phyloP scores from a whole-genome alignment of 139 green algal genomes.

The Chlamydomonas schloesseri region DNA sequence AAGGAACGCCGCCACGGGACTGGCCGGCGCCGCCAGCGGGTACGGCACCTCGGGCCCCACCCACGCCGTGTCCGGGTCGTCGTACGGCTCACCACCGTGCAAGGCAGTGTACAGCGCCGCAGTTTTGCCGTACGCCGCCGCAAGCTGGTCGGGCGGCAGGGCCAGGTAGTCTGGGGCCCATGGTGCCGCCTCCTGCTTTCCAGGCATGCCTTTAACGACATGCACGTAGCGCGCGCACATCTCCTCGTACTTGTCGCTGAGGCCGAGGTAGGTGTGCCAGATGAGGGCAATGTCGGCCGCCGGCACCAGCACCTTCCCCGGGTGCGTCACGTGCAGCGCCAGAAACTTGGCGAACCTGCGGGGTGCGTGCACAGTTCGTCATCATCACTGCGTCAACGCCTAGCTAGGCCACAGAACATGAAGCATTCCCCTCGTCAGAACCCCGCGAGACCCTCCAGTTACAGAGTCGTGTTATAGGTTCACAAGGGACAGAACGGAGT shows the following conservation, averaged over 20 bases:
- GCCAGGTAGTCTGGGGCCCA: neutral
- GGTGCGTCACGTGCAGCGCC: neutral
- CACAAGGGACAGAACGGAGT: too few species aligned
- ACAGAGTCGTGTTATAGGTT: too few species aligned
- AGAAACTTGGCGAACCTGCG: neutral
- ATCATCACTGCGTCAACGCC: too few species aligned
- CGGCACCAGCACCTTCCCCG: neutral
- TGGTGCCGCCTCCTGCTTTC: too few species aligned
- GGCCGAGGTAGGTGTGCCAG: neutral
- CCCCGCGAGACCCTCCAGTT: too few species aligned
- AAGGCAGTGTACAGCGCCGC: neutral
- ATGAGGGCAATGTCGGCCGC: conserved; percentile 11
- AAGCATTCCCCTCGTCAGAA: too few species aligned
- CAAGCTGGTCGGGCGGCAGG: neutral
- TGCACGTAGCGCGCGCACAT: neutral
- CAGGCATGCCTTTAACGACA: neutral
- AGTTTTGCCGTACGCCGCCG: neutral
- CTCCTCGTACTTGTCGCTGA: neutral
- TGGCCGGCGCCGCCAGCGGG: neutral
- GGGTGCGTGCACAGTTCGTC: too few species aligned
- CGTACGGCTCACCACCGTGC: neutral
- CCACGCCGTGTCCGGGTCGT: neutral
- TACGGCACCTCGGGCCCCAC: neutral
- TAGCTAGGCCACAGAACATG: too few species aligned
- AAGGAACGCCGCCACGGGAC: neutral